A percentile compares a stretch with the other conserved stretches of the same genome.
Evolutionary conservation across 352 stramenopile genomes (phyloP).

Genomic region (Lagenidium giganteum): DNA sequence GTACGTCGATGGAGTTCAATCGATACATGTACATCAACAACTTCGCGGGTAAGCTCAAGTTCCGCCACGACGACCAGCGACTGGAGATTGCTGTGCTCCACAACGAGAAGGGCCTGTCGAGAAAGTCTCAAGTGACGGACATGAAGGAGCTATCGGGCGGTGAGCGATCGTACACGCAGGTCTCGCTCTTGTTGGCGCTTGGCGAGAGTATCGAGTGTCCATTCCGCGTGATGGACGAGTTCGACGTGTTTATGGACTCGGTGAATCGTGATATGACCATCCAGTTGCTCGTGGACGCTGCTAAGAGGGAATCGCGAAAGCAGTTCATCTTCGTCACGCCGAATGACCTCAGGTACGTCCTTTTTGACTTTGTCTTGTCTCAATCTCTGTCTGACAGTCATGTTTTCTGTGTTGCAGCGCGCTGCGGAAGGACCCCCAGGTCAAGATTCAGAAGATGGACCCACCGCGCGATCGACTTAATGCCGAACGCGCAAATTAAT

Average conservation of each 20-base stretch:
- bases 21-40: constrained; percentile 82
- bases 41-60: constrained; percentile 81
- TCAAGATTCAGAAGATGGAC: constrained; percentile 88
- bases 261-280: constrained; percentile 95
- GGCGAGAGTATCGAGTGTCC: constrained; percentile 88
- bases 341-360: constrained; percentile 77
- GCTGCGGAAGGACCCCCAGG: constrained; percentile 60
- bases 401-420: constrained; percentile 28
- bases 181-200: constrained; percentile 95
- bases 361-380: constrained; percentile 3
- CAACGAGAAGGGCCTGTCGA: constrained; percentile 66
- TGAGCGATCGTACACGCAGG: constrained; percentile 95
- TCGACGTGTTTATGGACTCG: constrained; percentile 99
- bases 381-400: constrained; percentile 1
- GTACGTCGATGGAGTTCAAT: constrained; percentile 81
- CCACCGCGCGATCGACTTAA: constrained; percentile 78
- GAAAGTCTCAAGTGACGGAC: constrained; percentile 88
- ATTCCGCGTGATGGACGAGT: constrained; percentile 98
- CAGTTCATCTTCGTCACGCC: constrained; percentile 89
- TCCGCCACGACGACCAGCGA: constrained; percentile 66
- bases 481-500: constrained; percentile 24
- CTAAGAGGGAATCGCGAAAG: constrained; percentile 69
- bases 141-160: constrained; percentile 97
- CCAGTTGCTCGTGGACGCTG: constrained; percentile 88
- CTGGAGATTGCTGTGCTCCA: constrained; percentile 79